Evolutionary conservation across 2,329 filamentous ascomycete genomes (phyloP), one percentile per base, ranked within the genome.

Genomic region (Colletotrichum sp.): DNA sequence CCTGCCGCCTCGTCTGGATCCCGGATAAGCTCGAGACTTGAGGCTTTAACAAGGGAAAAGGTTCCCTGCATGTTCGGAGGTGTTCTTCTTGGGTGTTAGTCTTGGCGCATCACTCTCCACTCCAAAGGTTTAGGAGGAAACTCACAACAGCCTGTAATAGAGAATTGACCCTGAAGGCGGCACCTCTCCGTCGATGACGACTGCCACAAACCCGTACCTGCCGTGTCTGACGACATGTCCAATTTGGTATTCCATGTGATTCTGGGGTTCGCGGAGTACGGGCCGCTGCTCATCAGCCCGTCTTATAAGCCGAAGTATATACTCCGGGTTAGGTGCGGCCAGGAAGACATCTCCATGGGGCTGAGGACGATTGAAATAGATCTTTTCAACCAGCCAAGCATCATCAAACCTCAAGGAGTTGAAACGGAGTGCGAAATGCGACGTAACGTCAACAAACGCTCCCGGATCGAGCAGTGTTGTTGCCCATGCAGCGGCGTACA

Each of bases 171-270:
- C 76, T 48, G 72, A 52, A 15, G 38, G 30, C n/a, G 64, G 64
- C 26, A 66, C 52, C 81, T 88, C 85, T 66, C 94, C 93, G 96
- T 96, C 96, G 16, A 94, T 95, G 74, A 99, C 94, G 30, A 97
- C 90, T 21, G 94, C 96, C 65, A 93, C 87, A 82, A 96, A 98
- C 24, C 90, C 87, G 82, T 97, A 98, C 61, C 96, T 91, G 76
- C 89, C 92, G 84, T 99, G 97, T 64, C 89, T 90, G 82, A 98
- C 98, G 8, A 98, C 90, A 79, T 97, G 94, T 1, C 97, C 97
- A 65, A 98, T 90, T 66, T 89, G 91, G 83, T 92, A 96, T 76
- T 78, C 70, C 56, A 80, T 62, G 12, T 79, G 76, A 8, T 68
- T 65, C 43, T 69, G 68, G n/a, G 80, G 78, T 62, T 80, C 83